Evolutionary conservation across 2,329 filamentous ascomycete species (phyloP), one percentile per base, ranked within the genome.

Genomic region (Leptographium galeiforme): DNA sequence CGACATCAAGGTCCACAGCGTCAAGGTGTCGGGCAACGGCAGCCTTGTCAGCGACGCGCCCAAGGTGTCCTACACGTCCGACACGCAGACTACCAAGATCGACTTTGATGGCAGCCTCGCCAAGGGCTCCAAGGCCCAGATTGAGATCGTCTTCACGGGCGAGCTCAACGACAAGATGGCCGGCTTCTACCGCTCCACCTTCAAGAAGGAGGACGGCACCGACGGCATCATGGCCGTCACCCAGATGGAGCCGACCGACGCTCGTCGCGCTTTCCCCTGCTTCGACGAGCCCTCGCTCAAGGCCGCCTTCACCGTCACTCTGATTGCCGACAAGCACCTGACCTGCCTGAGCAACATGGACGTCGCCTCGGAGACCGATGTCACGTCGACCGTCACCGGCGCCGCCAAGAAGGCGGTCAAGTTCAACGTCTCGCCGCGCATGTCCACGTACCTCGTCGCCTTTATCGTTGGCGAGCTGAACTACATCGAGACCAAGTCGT

Each of bases 281-380:
- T 96, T 96, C 67, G 91, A 97, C 65, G 93, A 97, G 73, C 91
- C 91, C 33, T 85, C 89, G 32, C 77, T 97, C 61, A 97, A 97
- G 75, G 88, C 91, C 41, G 84, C 86, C 60, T 97, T 95, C 70
- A 91, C 88, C 34, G 82, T 96, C 58, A 95, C 90, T 0, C 76
- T 97, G 61, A 78, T 97, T 61, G 89, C 91, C 6, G 90, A 96
- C 69, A 87, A 94, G 72, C 76, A 88, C 63, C 71, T 95, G 70
- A 95, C 90, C 13, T 96, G 91, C 65, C 69, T 97, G 65, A 94
- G 89, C 72, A 97, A 97, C 71, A 97, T 97, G 91, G 89, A 96
- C 65, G 87, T 93, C 53, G 85, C 82, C 38, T 84, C 82, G 7
- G 87, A 94, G 72, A 81, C 81, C 43, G 81, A 88, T 54, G 75